Evolutionary conservation across 192 early-diverging fungal genomes (phyloP), one percentile per base, ranked within the genome.

Genomic region (Linnemannia hyalina): DNA sequence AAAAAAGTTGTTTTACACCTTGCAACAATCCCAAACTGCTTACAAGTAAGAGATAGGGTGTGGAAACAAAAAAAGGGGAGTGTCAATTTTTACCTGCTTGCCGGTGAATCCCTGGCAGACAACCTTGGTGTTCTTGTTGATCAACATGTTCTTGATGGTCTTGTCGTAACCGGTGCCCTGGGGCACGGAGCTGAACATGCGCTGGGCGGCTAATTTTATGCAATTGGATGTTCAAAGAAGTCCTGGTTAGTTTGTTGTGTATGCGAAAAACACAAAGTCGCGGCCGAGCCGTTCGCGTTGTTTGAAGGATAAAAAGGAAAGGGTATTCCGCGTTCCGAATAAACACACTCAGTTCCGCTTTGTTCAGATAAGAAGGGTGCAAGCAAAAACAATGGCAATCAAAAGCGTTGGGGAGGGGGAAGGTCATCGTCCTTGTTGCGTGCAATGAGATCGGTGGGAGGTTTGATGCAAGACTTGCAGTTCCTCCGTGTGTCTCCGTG

Each of bases 101-200:
- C 99, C 97, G 15, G 97, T 99, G 89, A 99, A 98, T 75, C 99
- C 99, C 89, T 99, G 99, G 90, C 97, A 97, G 85, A 99, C 96
- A 63, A 99, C 97, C 88, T 95, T 95, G 71, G 99, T 99, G 90
- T 99, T 91, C 94, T 98, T 97, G 93, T 94, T 96, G 90, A 99
- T 95, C 87, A 91, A 85, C 93, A 99, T 92, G 95, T 99, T 99
- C 90, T 93, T 94, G 78, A 93, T 89, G 73, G 98, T 98, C 73
- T 93, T 90, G 60, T 97, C 97, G 90, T 99, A 99, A 54, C 88
- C 88, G 70, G 89, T 44, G 54, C 70, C 76, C 82, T 85, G 79
- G 71, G 89, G 57, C 6, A 81, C 84, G 68, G 38, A 74, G 80
- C 85, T 85, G 81, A 85, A 88, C 68, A 78, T 79, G 65, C 85